Evolutionary conservation across 2,329 filamentous ascomycete genomes (phyloP).

Genomic region (Nothomitra cinnamomea): DNA sequence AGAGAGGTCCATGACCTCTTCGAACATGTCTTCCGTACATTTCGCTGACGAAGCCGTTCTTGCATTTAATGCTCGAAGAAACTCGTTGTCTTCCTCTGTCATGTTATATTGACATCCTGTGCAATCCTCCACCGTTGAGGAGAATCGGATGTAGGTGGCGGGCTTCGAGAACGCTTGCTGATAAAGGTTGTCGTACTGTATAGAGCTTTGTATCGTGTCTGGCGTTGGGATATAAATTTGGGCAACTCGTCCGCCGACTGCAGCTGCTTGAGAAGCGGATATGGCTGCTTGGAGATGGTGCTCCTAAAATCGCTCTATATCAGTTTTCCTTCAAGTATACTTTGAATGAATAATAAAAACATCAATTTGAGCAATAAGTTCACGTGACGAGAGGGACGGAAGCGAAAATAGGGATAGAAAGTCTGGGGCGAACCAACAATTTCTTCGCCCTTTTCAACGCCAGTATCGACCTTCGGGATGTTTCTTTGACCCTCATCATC

Average conservation of each 20-base stretch:
- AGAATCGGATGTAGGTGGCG: conserved; percentile 90
- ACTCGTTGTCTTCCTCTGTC: conserved; percentile 76
- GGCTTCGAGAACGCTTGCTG: conserved; percentile 64
- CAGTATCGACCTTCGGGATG: conserved; percentile 75
- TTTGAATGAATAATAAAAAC: not conserved
- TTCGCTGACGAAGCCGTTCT: conserved; percentile 46
- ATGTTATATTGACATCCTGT: conserved; percentile 86
- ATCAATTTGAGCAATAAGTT: conserved; percentile 8
- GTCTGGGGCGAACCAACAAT: conserved; percentile 51
- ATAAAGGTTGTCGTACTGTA: conserved; percentile 85
- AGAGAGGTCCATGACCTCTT: conserved; percentile 86
- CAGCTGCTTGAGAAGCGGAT: conserved; percentile 36
- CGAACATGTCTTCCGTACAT: conserved; percentile 81
- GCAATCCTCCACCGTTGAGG: conserved; percentile 93
- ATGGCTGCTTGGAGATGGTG: conserved; percentile 85
- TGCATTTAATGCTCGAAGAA: conserved; percentile 68
- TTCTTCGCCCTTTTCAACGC: conserved; percentile 94
- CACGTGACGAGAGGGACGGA: conserved; percentile 20
- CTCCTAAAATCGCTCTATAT: conserved; percentile 42
- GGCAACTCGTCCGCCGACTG: conserved; percentile 40
- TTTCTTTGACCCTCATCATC: conserved; percentile 68
- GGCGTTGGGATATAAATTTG: conserved; percentile 52
- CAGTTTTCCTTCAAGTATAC: conserved; percentile 8
- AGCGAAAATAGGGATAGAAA: no score
- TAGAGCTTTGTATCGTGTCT: conserved; percentile 41